Conservation (phyloP, 352 stramenopile species). For the Phytopythium ostracodes region DNA sequence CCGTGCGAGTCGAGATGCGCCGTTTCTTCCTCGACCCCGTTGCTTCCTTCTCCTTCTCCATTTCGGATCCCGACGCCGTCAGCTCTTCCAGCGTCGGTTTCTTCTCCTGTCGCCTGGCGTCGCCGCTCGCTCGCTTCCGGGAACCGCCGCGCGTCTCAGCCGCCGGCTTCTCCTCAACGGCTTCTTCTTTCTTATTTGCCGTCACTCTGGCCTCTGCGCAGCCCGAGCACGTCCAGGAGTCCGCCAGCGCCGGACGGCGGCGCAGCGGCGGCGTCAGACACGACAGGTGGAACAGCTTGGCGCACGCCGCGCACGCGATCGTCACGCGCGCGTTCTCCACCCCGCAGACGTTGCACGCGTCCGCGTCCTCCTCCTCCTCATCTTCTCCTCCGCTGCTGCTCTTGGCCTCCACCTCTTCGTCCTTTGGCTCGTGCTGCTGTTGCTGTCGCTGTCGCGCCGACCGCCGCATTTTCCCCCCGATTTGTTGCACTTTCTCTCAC, state of each 20-base stretch:
- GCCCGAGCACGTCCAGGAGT: constrained; percentile 36
- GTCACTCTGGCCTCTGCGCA: constrained; percentile 14
- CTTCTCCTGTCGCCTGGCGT: not conserved
- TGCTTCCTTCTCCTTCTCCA: not conserved
- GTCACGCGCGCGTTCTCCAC: constrained; percentile 36
- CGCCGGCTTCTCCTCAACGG: not conserved
- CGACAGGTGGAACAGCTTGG: constrained; percentile 40
- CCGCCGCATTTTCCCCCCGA: not conserved
- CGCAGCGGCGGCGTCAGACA: constrained; percentile 52
- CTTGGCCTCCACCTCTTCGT: not conserved
- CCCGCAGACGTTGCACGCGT: constrained; percentile 34
- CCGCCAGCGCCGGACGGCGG: constrained; percentile 30
- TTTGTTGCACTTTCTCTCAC: not conserved
- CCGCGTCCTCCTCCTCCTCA: not conserved
- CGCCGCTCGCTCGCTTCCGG: not conserved
- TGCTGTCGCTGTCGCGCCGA: not conserved
- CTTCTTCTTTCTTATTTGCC: not conserved
- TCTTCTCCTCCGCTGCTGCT: constrained; percentile 9
- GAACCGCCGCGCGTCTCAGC: not conserved
- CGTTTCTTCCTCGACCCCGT: not conserved
- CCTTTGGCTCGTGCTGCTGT: not conserved
- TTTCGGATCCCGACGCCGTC: not conserved
- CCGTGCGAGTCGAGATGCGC: not conserved
- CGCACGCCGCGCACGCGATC: constrained; percentile 39
- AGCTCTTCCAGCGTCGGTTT: not conserved